phyloP scores from a whole-genome alignment of 2,329 filamentous ascomycete species.

The Canariomyces notabilis region DNA sequence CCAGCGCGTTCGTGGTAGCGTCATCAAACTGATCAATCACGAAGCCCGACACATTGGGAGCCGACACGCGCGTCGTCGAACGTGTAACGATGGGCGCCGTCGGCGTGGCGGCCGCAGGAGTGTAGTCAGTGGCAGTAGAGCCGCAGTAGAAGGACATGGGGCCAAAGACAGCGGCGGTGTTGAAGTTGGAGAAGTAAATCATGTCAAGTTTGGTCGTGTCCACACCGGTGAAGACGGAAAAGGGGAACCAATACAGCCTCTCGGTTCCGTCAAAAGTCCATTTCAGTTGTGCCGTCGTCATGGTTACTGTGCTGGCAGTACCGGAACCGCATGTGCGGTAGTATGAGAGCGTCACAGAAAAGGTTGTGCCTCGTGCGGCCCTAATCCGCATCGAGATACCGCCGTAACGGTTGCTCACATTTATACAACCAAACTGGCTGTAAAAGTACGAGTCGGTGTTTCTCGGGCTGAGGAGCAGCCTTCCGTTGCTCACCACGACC shows the following conservation, averaged over 20 bases:
- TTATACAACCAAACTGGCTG: constrained; percentile 50
- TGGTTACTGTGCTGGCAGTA: constrained; percentile 31
- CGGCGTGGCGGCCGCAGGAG: constrained; percentile 37
- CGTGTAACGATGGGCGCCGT: constrained; percentile 32
- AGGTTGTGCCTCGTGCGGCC: constrained; percentile 45
- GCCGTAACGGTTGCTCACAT: constrained; percentile 46
- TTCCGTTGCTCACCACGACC: constrained; percentile 46
- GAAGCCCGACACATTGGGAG: constrained; percentile 37
- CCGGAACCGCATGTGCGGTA: constrained; percentile 40
- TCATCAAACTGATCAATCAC: constrained; percentile 59
- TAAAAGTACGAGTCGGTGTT: constrained; percentile 52
- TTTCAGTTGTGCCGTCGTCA: constrained; percentile 45
- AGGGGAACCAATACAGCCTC: constrained; percentile 54
- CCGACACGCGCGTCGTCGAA: constrained; percentile 35
- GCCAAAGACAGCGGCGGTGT: constrained; percentile 45
- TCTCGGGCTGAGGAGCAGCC: constrained; percentile 47
- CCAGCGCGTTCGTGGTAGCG: constrained; percentile 51
- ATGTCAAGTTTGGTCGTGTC: constrained; percentile 49
- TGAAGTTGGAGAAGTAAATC: constrained; percentile 46
- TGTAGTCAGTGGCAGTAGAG: constrained; percentile 43
- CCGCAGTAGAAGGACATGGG: constrained; percentile 57
- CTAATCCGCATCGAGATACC: constrained; percentile 53
- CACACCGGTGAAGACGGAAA: constrained; percentile 45
- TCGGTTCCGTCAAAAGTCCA: constrained; percentile 58
- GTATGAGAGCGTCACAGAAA: constrained; percentile 48